Evolutionary conservation across 2,329 filamentous ascomycete species (phyloP), one percentile per base, ranked within the genome.

Genomic region (Hypoxylon sp.): DNA sequence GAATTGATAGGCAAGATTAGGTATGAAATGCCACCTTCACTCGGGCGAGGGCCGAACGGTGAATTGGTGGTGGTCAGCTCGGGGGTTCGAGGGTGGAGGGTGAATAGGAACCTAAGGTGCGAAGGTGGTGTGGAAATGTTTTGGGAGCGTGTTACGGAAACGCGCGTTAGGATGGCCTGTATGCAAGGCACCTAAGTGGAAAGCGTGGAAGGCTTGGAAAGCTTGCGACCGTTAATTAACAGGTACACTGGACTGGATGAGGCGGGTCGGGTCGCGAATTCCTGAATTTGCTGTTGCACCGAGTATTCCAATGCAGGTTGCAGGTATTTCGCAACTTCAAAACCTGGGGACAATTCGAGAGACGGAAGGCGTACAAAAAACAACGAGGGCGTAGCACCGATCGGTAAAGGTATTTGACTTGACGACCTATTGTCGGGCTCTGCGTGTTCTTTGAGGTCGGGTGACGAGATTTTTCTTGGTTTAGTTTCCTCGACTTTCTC

Each of bases 111-210:
- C 62, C 53, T 27, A 60, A 54, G 27, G 57, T 44, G 48, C 37
- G 51, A 54, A 14, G 40, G 37, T 59, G 44, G 30, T 48, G 56
- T 40, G 20, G 42, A 50, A 55, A 42, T 53, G 58, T 27, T 46
- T 54, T 58, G 48, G 48, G 7, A 49, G 46, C 61, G 51, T 63
- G 54, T 63, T 66, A 42, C 65, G 68, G 65, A 56, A 63, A 64
- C 56, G 58, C 66, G 69, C 69, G 62, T 71, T 69, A 64, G 62
- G 59, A 40, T 66, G 48, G 57, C 50, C 49, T 59, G 57, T 54
- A 55, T 71, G 69, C 69, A 71, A 71, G 69, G 66, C 66, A 71
- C 69, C 61, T 61, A 11, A 37, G 53, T 35, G 30, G 56, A 67
- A 27, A 27, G 25, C 25, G 25, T 27, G 25, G 25, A 27, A 27